Percentiles rank a stretch among this genome's conserved stretches.
These are phyloP conservation scores for Alternaria infectoria DNA, from an alignment of 2,329 filamentous ascomycete species.

Conservation along the genomic window DNA sequence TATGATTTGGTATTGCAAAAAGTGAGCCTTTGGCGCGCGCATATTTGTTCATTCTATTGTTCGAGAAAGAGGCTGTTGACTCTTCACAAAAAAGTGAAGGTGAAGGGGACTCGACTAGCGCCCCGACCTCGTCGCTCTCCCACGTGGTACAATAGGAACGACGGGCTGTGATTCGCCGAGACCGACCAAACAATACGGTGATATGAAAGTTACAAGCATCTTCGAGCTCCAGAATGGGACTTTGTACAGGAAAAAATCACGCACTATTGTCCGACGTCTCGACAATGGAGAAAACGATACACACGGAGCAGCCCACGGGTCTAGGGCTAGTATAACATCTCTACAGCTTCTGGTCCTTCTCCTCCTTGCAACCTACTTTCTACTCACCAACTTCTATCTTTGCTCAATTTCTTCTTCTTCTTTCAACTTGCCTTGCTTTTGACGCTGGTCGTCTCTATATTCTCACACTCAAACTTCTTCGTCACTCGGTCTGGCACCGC, in stretches of 20 bases:
- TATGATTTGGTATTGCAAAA: neutral
- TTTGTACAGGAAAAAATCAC: neutral
- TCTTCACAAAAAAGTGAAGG: neutral
- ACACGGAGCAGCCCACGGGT: neutral
- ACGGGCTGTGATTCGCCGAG: neutral
- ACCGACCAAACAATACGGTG: neutral
- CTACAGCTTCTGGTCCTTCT: neutral
- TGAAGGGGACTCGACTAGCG: constrained; percentile 1
- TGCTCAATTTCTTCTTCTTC: neutral
- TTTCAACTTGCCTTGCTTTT: neutral
- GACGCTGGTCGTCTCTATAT: constrained; percentile 10
- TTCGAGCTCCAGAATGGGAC: neutral
- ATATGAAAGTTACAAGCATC: neutral
- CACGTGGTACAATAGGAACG: neutral
- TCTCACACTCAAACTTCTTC: neutral
- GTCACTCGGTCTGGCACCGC: neutral
- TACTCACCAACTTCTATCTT: neutral
- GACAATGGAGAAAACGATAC: neutral
- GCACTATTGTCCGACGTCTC: constrained; percentile 1
- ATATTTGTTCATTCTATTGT: neutral
- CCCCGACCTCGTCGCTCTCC: neutral
- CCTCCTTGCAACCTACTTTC: neutral
- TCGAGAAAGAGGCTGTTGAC: neutral
- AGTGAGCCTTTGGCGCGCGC: neutral
- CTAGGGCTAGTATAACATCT: neutral